Base-by-base conservation (phyloP, 2,329 filamentous ascomycete species). In the Botryotinia convoluta region DNA sequence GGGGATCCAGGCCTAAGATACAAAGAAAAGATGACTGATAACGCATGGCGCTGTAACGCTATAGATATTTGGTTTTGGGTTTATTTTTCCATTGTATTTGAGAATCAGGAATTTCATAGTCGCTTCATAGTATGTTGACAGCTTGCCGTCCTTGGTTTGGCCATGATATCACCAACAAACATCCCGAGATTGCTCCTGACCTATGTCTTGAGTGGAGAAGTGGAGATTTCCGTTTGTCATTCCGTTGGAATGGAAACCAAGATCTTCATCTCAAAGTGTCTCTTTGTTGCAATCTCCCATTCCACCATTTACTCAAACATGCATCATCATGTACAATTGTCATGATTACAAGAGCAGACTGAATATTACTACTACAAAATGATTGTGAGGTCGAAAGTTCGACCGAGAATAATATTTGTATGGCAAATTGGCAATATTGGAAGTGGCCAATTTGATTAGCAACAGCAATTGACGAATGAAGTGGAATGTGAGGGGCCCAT, bases 151-250 rank as follows among this genome's bases (percentile, higher is more conserved):
- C 35, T n/a, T 32, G 10, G 26, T 22, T 68, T 26, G 8, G 9
- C 22, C 35, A 29, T 54, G 26, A 68, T 57, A 68, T 42, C 32
- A 37, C 37, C 16, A 22, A 68, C 9, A 54, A 68, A 68, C 18
- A 68, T 68, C 3, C 65, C 65, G 65, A 68, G 35, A 42, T 68
- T 68, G 48, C 64, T 68, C 65, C 65, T n/a, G 48, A 57, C 14
- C 48, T 54, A 18, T 67, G 8, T 14, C 45, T 42, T 22, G 22
- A 32, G 48, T 29, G 65, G 48, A 54, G 35, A 22, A 42, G 45
- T 68, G 64, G 35, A 44, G 61, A n/a, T 68, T 57, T 68, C 20
- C 16, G 45, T 68, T 54, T 68, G 64, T 68, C 64, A 68, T 68
- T 32, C 5, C 4, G 26, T 57, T 29, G 64, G 16, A 54, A 67